Conservation (phyloP, 2,329 filamentous ascomycete species). For the Colletotrichum caudatum region DNA sequence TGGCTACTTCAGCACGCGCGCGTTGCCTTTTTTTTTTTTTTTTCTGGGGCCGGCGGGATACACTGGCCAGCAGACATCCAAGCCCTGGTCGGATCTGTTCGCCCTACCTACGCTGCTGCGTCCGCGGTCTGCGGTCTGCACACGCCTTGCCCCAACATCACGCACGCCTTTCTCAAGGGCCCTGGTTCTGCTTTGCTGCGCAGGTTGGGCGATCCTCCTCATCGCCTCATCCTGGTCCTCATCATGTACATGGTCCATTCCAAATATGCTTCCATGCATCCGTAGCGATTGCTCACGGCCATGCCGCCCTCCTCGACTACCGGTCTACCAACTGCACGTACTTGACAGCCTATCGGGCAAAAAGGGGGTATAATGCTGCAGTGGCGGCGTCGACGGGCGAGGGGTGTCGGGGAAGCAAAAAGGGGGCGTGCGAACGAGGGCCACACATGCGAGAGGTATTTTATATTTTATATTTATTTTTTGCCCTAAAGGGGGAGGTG, state of each 20-base stretch:
- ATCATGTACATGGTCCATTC: slow-evolving; percentile 4
- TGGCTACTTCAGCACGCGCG: slow-evolving; percentile 1
- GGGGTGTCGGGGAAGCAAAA: background rate
- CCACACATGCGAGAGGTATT: background rate
- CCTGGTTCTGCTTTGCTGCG: background rate
- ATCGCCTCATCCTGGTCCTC: background rate
- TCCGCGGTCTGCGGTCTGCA: background rate
- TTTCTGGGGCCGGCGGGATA: background rate
- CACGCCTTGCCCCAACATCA: too few relatives aligned
- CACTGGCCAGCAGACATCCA: background rate
- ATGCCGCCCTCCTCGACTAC: background rate
- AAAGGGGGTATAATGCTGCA: background rate
- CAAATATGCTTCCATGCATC: slow-evolving; percentile 21
- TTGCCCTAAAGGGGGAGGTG: too few relatives aligned
- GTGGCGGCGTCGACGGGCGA: background rate
- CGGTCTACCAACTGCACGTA: background rate
- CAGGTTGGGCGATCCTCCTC: background rate
- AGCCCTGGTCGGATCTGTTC: slow-evolving; percentile 3
- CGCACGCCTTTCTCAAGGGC: background rate
- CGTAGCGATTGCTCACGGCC: background rate
- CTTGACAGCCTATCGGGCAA: background rate
- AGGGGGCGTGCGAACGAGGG: slow-evolving; percentile 16
- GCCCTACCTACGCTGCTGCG: slow-evolving; percentile 3
- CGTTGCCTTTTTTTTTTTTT: background rate
- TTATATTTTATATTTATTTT: too few relatives aligned